phyloP scores from a whole-genome alignment of 1,139 yeast species.

The Protomyces gravidus region DNA sequence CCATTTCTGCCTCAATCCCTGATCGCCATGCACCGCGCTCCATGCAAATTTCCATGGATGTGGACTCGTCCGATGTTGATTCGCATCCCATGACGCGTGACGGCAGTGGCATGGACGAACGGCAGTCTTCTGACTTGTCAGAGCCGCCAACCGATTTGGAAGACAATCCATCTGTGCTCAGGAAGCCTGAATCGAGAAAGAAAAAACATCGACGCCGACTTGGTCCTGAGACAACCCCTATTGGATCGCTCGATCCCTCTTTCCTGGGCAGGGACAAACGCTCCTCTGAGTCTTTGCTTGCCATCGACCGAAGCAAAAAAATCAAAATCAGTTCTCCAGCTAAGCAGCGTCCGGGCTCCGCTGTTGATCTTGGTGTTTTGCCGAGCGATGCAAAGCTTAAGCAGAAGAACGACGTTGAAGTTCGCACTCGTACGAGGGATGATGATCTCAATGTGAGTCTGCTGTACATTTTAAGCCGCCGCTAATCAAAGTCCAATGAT shows the following conservation, averaged over 20 bases:
- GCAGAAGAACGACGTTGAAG: conserved; percentile 1
- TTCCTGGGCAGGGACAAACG: not conserved
- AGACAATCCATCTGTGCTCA: not conserved
- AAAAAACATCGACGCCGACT: not conserved
- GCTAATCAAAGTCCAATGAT: conserved; percentile 49
- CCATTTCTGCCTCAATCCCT: too few relatives aligned
- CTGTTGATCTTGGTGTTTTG: conserved; percentile 14
- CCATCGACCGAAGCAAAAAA: conserved; percentile 6
- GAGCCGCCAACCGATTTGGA: not conserved
- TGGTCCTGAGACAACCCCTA: not conserved
- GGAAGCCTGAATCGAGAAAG: not conserved
- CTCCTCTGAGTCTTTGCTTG: not conserved
- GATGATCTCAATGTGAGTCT: conserved; percentile 9
- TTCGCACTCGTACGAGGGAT: conserved; percentile 8
- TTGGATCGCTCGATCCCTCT: not conserved
- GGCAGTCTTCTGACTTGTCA: not conserved
- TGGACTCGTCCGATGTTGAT: not conserved
- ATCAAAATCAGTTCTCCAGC: conserved; percentile 21
- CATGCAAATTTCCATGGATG: too few relatives aligned
- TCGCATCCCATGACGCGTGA: not conserved
- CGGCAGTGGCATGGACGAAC: not conserved
- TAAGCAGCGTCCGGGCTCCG: conserved; percentile 1
- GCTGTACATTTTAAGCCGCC: too few relatives aligned
- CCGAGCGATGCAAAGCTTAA: conserved; percentile 9
- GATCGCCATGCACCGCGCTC: too few relatives aligned